These are phyloP conservation scores for Eimeria falciformis DNA, from an alignment of 169 alveolate species.

Conservation along the genomic window DNA sequence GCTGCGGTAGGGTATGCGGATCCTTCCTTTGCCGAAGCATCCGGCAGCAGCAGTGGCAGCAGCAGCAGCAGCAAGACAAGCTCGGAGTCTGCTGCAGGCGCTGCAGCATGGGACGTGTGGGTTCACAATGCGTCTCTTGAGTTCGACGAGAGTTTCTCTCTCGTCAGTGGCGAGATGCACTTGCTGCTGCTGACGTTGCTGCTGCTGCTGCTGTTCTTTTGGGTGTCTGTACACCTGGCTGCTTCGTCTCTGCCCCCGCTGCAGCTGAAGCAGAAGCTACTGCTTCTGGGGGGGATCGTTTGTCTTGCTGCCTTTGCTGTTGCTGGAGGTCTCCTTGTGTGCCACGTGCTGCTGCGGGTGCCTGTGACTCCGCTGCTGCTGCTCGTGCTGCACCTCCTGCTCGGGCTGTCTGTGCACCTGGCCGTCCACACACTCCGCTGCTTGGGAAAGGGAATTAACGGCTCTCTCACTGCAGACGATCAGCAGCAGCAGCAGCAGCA, in stretches of 20 bases:
- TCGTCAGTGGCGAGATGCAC: conserved; percentile 38
- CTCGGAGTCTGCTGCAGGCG: background rate
- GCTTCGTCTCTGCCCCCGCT: conserved; percentile 8
- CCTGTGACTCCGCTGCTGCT: conserved; percentile 73
- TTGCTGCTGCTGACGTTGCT: conserved; percentile 49
- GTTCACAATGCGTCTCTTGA: conserved; percentile 30
- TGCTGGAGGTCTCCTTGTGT: conserved; percentile 55
- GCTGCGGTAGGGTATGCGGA: no score
- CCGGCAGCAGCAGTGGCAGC: background rate
- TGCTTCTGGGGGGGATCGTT: background rate
- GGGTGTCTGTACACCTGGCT: conserved; percentile 20
- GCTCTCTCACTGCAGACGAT: background rate
- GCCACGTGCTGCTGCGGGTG: conserved; percentile 47
- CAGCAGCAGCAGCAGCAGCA: conserved; percentile 61
- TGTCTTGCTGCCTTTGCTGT: conserved; percentile 49
- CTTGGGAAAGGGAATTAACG: background rate
- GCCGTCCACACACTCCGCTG: conserved; percentile 48
- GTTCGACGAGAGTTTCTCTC: conserved; percentile 26
- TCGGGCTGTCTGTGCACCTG: conserved; percentile 56
- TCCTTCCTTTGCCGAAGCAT: no score
- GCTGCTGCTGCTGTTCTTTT: conserved; percentile 43
- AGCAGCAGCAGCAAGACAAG: background rate
- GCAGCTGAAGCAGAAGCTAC: conserved; percentile 15
- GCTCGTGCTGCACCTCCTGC: conserved; percentile 75
- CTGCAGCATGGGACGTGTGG: conserved; percentile 54